Evolutionary conservation across 208 protist species (phyloP).

Genomic region (Acanthamoeba culbertsoni): DNA sequence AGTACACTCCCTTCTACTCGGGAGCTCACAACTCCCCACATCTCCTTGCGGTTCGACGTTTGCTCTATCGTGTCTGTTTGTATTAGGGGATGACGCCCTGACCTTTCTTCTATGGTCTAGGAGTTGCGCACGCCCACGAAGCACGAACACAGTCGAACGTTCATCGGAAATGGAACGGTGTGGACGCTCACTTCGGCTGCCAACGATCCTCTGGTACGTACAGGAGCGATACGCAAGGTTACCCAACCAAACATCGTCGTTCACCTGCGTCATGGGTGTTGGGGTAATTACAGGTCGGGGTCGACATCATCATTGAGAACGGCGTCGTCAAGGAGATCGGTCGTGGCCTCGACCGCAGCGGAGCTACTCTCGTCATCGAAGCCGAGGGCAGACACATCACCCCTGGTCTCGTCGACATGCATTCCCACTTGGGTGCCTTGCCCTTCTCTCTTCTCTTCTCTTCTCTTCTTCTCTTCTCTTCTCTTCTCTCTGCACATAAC

Average conservation of each 20-base stretch:
- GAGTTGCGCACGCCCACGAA: not conserved
- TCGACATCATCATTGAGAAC: conserved; percentile 15
- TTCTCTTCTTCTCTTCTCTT: too few species aligned
- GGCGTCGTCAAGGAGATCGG: not conserved
- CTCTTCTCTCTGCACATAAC: too few species aligned
- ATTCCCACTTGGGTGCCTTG: conserved; percentile 59
- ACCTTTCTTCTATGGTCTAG: too few species aligned
- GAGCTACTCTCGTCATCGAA: not conserved
- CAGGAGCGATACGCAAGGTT: too few species aligned
- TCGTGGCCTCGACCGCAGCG: not conserved
- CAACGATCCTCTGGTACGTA: not conserved
- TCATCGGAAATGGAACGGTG: not conserved
- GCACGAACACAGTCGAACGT: not conserved
- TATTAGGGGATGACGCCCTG: too few species aligned
- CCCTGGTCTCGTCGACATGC: conserved; percentile 63
- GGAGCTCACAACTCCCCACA: not conserved
- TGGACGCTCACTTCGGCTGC: not conserved
- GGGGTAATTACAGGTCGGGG: not conserved
- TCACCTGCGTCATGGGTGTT: not conserved
- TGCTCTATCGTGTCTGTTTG: not conserved
- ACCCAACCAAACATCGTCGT: too few species aligned
- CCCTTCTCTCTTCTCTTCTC: not conserved
- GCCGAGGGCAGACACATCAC: conserved; percentile 34
- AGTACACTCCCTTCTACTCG: not conserved
- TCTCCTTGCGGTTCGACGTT: not conserved